These are phyloP conservation scores for Daldinia concentrica DNA, from an alignment of 495 filamentous ascomycete species.

Conservation along the genomic window DNA sequence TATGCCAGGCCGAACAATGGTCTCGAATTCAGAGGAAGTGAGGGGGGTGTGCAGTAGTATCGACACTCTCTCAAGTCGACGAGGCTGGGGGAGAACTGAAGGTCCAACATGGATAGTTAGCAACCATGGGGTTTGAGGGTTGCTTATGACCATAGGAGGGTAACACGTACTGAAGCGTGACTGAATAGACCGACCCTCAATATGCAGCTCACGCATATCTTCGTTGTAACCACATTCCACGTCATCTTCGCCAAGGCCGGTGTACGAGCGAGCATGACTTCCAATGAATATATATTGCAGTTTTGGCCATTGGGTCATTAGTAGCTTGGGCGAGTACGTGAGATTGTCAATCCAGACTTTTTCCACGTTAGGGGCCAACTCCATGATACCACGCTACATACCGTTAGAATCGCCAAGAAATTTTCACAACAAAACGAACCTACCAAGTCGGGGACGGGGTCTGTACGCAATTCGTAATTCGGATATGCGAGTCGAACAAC, in stretches of 20 bases:
- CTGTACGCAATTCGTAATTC: not conserved
- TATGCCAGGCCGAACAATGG: conserved; percentile 32
- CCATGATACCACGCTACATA: conserved; percentile 16
- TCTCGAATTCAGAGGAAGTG: conserved; percentile 1
- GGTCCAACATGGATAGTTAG: not conserved
- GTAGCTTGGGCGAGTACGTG: not conserved
- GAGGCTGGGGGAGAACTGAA: conserved; percentile 3
- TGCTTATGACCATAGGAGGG: not conserved
- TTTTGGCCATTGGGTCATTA: conserved; percentile 21
- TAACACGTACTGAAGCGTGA: not conserved
- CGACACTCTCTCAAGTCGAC: conserved; percentile 36
- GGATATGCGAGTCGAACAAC: conserved; percentile 18
- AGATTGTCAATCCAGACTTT: conserved; percentile 36
- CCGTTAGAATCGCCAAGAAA: conserved; percentile 18
- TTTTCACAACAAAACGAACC: conserved; percentile 3
- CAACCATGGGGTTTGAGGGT: not conserved
- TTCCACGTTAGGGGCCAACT: conserved; percentile 36
- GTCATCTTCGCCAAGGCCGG: not conserved
- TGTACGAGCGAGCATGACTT: not conserved
- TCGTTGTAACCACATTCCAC: not conserved
- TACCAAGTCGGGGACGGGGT: not conserved
- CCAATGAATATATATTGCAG: conserved; percentile 36
- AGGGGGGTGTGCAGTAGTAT: not conserved
- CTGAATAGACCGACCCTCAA: conserved; percentile 4
- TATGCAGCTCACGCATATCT: conserved; percentile 30